Percentiles rank a stretch among this genome's conserved stretches.
Conservation (phyloP, 306 rosid species). For the Gynostemma pentaphyllum region DNA sequence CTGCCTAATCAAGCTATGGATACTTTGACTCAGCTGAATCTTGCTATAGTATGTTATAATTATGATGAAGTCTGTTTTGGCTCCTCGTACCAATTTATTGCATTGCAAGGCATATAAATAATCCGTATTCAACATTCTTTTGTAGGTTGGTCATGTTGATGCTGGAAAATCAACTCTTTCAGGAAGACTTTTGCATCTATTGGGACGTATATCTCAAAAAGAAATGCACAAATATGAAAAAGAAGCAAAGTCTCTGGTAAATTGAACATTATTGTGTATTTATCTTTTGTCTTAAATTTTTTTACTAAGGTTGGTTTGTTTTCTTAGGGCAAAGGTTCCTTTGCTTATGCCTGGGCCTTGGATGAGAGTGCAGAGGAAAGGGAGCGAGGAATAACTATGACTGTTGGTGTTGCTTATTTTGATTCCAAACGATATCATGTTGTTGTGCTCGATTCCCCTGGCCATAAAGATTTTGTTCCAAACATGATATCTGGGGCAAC, state of each 20-base stretch:
- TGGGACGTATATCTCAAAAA: slow-evolving; percentile 75
- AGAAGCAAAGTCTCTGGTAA: slow-evolving; percentile 79
- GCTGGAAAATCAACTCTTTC: slow-evolving; percentile 98
- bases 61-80: neutral
- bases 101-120: slow-evolving; percentile 10
- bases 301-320: slow-evolving; percentile 6
- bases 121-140: slow-evolving; percentile 17
- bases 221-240: slow-evolving; percentile 96
- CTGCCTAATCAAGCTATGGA: slow-evolving; percentile 70
- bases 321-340: slow-evolving; percentile 88
- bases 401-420: slow-evolving; percentile 95
- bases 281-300: slow-evolving; percentile 14
- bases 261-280: slow-evolving; percentile 12
- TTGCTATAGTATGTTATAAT: slow-evolving; percentile 49
- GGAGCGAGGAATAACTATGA: slow-evolving; percentile 97
- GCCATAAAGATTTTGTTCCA: slow-evolving; percentile 97
- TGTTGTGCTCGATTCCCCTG: slow-evolving; percentile 95
- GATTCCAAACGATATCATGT: slow-evolving; percentile 84
- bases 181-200: slow-evolving; percentile 75
- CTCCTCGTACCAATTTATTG: slow-evolving; percentile 3
- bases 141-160: slow-evolving; percentile 98
- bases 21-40: slow-evolving; percentile 73
- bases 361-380: slow-evolving; percentile 98
- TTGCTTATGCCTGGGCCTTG: slow-evolving; percentile 96
- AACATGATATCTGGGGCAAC: slow-evolving; percentile 98